These are phyloP conservation scores for Phytophthora chlamydospora DNA, from an alignment of 352 stramenopile genomes.

Conservation along the genomic window DNA sequence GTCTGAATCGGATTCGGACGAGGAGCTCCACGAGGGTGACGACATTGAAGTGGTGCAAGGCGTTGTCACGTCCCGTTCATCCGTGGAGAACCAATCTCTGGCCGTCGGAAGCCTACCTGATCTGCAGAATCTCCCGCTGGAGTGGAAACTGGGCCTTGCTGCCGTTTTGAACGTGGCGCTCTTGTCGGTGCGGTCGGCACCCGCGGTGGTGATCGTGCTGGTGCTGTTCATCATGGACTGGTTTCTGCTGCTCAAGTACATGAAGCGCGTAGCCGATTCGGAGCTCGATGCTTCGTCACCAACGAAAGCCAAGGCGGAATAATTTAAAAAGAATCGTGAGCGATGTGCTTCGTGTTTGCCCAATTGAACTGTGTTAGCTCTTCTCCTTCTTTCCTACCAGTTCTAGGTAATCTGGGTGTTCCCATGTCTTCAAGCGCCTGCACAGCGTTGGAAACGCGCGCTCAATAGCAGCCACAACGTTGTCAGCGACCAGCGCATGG, in stretches of 20 bases:
- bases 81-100: neutral
- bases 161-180: slow-evolving; percentile 39
- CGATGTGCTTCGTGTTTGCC: neutral
- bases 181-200: slow-evolving; percentile 32
- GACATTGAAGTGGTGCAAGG: slow-evolving; percentile 28
- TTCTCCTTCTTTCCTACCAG: slow-evolving; percentile 14
- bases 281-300: slow-evolving; percentile 12
- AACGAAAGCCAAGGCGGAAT: slow-evolving; percentile 34
- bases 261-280: slow-evolving; percentile 18
- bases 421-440: slow-evolving; percentile 30
- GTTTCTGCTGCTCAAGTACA: slow-evolving; percentile 38
- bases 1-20: slow-evolving; percentile 40
- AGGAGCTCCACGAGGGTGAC: slow-evolving; percentile 35
- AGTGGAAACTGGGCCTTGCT: slow-evolving; percentile 45
- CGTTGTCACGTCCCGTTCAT: neutral
- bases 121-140: slow-evolving; percentile 33
- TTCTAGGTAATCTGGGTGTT: slow-evolving; percentile 38
- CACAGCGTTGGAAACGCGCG: slow-evolving; percentile 30
- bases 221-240: slow-evolving; percentile 39
- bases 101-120: slow-evolving; percentile 24
- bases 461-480: slow-evolving; percentile 29
- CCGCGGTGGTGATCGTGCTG: slow-evolving; percentile 33
- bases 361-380: slow-evolving; percentile 3
- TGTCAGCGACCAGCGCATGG: slow-evolving; percentile 31
- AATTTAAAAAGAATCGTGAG: slow-evolving; percentile 23